Base-by-base conservation (phyloP, 257 asterid genomes). In the Paulownia fortunei region DNA sequence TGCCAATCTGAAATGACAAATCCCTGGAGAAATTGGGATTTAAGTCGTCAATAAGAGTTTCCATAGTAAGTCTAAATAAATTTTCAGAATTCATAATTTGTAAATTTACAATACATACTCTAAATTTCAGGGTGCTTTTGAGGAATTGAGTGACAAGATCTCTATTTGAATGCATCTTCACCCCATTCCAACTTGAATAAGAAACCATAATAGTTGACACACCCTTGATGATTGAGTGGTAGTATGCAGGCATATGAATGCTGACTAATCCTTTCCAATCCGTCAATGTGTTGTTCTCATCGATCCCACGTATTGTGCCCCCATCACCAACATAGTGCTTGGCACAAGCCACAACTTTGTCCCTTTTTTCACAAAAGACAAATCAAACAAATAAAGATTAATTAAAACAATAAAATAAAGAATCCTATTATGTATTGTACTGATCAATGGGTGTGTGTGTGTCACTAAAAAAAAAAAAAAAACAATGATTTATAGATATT, bases 141-240 rank as follows among this genome's bases (percentile, higher is more conserved):
- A 81, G 81, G 55, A 61, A 81, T 19, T 63, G 30, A 9, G 81
- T 76, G 23, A 81, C 54, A 6, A 76, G 81, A 30, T 70, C 16
- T 6, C 12, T 58, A 51, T 76, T 76, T 4, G 71, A 51, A 9
- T 76, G 82, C 82, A 81, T 81, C 21, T 81, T 79, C 10, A 18
- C 19, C 5, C 85, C 85, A 18, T 81, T 81, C 85, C 79, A 81
- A 42, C 85, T 81, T 4, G 85, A 81, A 27, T 81, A 81, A 12
- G 85, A 81, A 24, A 76, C 75, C 82, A 76, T 76, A 3, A 81
- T 7, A 1, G 82, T 81, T 0, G 82, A 63, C 0, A 81, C 82
- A 37, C 82, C 82, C 64, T 76, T 81, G 60, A 39, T 76, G 1
- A 81, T 72, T 3, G 82, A 67, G 4, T 76, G 47, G 30, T 62